These are phyloP conservation scores for Fraxinus ornus DNA, from an alignment of 305 asterid genomes.

Conservation along the genomic window DNA sequence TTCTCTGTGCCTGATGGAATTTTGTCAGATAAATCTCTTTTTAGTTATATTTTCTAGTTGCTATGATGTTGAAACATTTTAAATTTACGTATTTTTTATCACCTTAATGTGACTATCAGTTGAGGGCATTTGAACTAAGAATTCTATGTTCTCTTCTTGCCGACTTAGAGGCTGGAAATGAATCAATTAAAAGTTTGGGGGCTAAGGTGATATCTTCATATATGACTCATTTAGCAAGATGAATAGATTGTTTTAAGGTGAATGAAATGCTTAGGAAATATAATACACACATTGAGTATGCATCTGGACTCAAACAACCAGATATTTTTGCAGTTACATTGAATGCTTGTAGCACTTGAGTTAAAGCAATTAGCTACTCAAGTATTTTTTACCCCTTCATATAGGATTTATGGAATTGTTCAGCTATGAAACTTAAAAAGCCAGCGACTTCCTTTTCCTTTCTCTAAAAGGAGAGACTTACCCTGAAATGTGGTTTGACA, in stretches of 20 bases:
- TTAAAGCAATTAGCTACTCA: neutral
- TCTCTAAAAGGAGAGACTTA: slow-evolving; percentile 17
- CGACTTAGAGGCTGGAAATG: neutral
- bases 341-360: neutral
- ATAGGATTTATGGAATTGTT: neutral
- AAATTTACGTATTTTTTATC: neutral
- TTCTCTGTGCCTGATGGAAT: neutral
- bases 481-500: slow-evolving; percentile 17
- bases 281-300: neutral
- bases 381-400: neutral
- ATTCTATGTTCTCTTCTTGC: neutral
- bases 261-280: neutral
- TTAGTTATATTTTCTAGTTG: neutral
- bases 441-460: neutral
- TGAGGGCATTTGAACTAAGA: neutral
- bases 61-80: slow-evolving; percentile 1
- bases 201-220: neutral
- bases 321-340: neutral
- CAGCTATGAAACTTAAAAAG: neutral
- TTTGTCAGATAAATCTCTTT: neutral
- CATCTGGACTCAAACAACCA: neutral
- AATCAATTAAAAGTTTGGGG: neutral
- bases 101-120: slow-evolving; percentile 2
- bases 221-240: neutral
- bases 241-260: neutral